Evolutionary conservation across 2,329 filamentous ascomycete species (phyloP), one percentile per base, ranked within the genome.

Genomic region (Claviceps sp.): DNA sequence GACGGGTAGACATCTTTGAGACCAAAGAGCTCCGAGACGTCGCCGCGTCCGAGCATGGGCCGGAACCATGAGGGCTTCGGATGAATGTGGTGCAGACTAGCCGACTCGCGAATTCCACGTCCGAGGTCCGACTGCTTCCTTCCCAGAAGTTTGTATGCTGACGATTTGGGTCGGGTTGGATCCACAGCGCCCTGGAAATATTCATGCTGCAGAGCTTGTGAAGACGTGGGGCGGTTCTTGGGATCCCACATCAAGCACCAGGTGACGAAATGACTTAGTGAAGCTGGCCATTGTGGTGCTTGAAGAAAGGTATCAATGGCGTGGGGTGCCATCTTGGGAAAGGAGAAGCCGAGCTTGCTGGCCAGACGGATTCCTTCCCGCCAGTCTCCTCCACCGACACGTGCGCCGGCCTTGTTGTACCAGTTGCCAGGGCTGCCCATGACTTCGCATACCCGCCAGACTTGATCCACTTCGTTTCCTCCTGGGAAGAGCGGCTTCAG

Each of bases 171-270:
- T 52, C 90, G 77, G 51, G 96, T 71, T 14, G 93, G 93, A 66
- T 98, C 93, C 49, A 94, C 81, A 1, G 93, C 93, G 70, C 97
- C 93, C 37, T 77, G 69, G 62, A 98, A 98, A 69, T 94, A 98
- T 59, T 96, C 91, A 66, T 98, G 93, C 41, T 86, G 86, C 58
- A 98, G 72, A n/a, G 93, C 91, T 68, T 98, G 90, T 0, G 85
- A 83, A 2, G 91, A 96, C 4, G 90, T 97, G 45, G 93, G 93
- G 55, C 93, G 80, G 62, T 74, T 82, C 72, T 90, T 94, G 11
- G 93, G 93, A 67, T 98, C 93, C 93, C 93, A 98, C 86, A 97
- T 93, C 58, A 98, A 70, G 69, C 93, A 98, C 89, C 89, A 96
- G 16, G 93, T 98, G 54, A 98, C 93, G 63, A 98, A 97, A 54